Evolutionary conservation across 441 rosid genomes (phyloP).

Genomic region (Bocquillonia castaneifolia): DNA sequence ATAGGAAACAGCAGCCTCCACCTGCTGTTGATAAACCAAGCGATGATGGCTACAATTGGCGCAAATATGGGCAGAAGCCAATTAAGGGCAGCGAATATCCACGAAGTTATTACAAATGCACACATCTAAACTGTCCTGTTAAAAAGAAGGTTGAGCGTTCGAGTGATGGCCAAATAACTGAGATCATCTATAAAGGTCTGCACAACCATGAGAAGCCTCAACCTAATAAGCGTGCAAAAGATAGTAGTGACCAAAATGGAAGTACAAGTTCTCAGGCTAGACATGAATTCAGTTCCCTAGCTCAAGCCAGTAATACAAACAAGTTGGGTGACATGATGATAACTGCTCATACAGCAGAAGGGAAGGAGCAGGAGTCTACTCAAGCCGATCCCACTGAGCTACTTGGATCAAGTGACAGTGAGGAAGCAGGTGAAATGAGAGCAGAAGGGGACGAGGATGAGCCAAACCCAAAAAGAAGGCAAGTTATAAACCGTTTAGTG

Average conservation of each 20-base stretch:
- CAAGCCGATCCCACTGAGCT: conserved; percentile 27
- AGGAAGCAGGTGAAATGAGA: conserved; percentile 49
- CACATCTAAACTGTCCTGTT: conserved; percentile 51
- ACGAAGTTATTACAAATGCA: conserved; percentile 68
- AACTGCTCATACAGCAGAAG: conserved; percentile 28
- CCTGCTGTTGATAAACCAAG: conserved; percentile 62
- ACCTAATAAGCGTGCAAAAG: conserved; percentile 53
- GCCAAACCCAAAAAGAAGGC: conserved; percentile 57
- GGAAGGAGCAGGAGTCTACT: conserved; percentile 34
- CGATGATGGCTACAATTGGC: conserved; percentile 66
- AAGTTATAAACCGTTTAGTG: conserved; percentile 20
- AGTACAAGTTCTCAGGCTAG: conserved; percentile 38
- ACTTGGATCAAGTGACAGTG: conserved; percentile 48
- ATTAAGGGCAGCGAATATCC: conserved; percentile 69
- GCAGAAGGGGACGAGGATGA: conserved; percentile 42
- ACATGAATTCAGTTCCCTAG: conserved; percentile 32
- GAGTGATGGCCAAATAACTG: conserved; percentile 65
- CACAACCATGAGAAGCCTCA: conserved; percentile 58
- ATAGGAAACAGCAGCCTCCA: conserved; percentile 44
- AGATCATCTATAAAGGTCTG: conserved; percentile 61
- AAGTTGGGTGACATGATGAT: conserved; percentile 25
- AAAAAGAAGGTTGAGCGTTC: conserved; percentile 64
- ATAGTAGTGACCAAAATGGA: conserved; percentile 36
- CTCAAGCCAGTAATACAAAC: conserved; percentile 25
- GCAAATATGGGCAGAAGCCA: conserved; percentile 70